A percentile compares a stretch with the other conserved stretches of the same genome.
Evolutionary conservation across 176 grass and related monocot species (phyloP).

Genomic region (Alloteropsis semialata): DNA sequence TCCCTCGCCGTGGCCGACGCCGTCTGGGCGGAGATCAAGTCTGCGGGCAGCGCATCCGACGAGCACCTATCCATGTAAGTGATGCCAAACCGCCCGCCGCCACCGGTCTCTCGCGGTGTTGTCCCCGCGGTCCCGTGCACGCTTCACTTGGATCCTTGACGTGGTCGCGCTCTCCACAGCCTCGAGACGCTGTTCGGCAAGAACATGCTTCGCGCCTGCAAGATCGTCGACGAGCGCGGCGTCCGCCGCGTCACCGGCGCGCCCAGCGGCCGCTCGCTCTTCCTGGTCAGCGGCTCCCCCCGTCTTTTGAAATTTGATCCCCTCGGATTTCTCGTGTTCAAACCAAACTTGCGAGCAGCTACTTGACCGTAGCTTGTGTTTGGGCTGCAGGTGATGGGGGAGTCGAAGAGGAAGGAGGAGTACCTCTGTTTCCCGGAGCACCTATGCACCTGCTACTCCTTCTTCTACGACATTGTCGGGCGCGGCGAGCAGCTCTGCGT

Average conservation of each 20-base stretch:
- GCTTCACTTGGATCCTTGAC: not conserved
- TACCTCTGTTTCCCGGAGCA: conserved; percentile 92
- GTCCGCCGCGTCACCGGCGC: conserved; percentile 63
- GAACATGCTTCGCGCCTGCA: conserved; percentile 84
- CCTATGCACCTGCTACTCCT: conserved; percentile 95
- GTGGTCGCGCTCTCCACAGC: conserved; percentile 27
- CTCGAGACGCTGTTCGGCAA: conserved; percentile 84
- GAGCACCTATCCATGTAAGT: conserved; percentile 83
- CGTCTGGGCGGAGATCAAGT: conserved; percentile 76
- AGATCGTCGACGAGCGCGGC: conserved; percentile 85
- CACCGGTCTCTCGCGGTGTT: not conserved
- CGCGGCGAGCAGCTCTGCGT: conserved; percentile 78
- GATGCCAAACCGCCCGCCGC: not conserved
- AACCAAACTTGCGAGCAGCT: not conserved
- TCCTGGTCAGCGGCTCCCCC: conserved; percentile 51
- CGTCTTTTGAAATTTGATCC: not conserved
- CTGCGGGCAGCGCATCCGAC: conserved; percentile 47
- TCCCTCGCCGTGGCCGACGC: conserved; percentile 50
- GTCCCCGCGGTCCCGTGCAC: not conserved
- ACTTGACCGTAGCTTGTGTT: not conserved
- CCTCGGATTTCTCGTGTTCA: not conserved
- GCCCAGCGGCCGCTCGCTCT: conserved; percentile 76
- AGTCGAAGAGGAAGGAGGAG: conserved; percentile 94
- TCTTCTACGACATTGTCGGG: conserved; percentile 91
- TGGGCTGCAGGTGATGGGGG: conserved; percentile 67